A percentile compares a stretch with the other conserved stretches of the same genome.
These are phyloP conservation scores for Boletellus sp. DNA, from an alignment of 768 basidiomycete species.

Conservation along the genomic window DNA sequence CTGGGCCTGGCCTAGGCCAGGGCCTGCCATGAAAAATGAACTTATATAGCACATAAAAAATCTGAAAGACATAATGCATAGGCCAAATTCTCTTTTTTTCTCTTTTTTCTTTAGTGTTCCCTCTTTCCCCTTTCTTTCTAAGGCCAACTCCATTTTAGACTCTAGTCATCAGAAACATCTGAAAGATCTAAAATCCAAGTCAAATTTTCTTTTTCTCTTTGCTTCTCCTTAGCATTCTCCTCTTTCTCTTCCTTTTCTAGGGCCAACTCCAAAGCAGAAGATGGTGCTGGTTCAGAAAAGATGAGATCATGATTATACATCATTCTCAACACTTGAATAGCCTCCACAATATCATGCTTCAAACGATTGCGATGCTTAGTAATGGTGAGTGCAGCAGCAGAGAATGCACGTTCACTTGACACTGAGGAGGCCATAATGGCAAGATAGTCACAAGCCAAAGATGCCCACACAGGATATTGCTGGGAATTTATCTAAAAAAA, in stretches of 20 bases:
- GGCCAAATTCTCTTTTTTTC: too few species aligned
- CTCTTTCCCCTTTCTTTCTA: too few species aligned
- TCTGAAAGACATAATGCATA: too few species aligned
- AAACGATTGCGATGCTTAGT: neutral
- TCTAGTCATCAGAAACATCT: too few species aligned
- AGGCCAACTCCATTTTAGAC: too few species aligned
- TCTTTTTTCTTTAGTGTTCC: too few species aligned
- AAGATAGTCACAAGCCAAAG: conserved; percentile 36
- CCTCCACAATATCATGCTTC: neutral
- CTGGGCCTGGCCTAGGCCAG: too few species aligned
- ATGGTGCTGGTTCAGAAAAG: neutral
- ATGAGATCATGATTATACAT: neutral
- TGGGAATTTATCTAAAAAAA: conserved; percentile 21
- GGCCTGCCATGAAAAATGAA: neutral
- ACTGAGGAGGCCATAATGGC: conserved; percentile 37
- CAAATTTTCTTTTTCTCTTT: neutral
- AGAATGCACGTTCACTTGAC: conserved; percentile 41
- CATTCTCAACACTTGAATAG: too few species aligned
- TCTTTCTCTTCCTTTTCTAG: neutral
- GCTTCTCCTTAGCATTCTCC: too few species aligned
- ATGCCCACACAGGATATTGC: conserved; percentile 34
- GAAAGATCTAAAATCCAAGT: neutral
- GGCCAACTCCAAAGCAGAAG: neutral
- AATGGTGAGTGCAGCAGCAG: conserved; percentile 1
- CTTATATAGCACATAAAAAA: too few species aligned